Percentiles rank a stretch among this genome's conserved stretches.
Evolutionary conservation across 768 basidiomycete genomes (phyloP).

Genomic region (Tylopilus rubrobrunneus): DNA sequence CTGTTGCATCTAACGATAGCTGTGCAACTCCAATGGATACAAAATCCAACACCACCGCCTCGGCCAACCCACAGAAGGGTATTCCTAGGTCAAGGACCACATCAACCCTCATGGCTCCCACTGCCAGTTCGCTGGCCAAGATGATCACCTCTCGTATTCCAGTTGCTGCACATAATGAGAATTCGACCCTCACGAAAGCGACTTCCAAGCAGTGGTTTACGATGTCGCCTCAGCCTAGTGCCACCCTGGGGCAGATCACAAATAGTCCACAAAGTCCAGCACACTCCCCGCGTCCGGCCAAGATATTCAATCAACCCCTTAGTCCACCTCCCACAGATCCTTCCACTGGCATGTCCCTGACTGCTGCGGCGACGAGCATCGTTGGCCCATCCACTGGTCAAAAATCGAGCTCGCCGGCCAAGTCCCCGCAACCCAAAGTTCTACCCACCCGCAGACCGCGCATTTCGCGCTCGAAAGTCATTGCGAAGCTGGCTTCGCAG

Average conservation of each 20-base stretch:
- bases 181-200: slow-evolving; percentile 9
- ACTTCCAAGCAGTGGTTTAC: slow-evolving; percentile 13
- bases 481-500: slow-evolving; percentile 71
- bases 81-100: slow-evolving; percentile 29
- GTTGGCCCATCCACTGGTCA: slow-evolving; percentile 6
- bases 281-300: slow-evolving; percentile 15
- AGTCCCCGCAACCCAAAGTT: slow-evolving; percentile 26
- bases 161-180: slow-evolving; percentile 16
- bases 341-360: slow-evolving; percentile 22
- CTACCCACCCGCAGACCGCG: slow-evolving; percentile 59
- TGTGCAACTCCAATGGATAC: slow-evolving; percentile 28
- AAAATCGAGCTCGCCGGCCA: slow-evolving; percentile 2
- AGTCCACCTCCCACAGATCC: slow-evolving; percentile 26
- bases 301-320: slow-evolving; percentile 56
- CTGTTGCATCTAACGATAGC: slow-evolving; percentile 20
- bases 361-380: slow-evolving; percentile 28
- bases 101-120: slow-evolving; percentile 65
- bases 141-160: slow-evolving; percentile 28
- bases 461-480: slow-evolving; percentile 78
- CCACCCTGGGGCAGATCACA: slow-evolving; percentile 31
- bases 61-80: slow-evolving; percentile 7
- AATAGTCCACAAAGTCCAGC: slow-evolving; percentile 28
- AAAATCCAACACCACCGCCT: slow-evolving; percentile 16
- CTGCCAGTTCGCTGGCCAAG: slow-evolving; percentile 74
- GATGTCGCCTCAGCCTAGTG: slow-evolving; percentile 12